Evolutionary conservation across 495 filamentous ascomycete genomes (phyloP).

Genomic region (Talaromyces borbonicus): DNA sequence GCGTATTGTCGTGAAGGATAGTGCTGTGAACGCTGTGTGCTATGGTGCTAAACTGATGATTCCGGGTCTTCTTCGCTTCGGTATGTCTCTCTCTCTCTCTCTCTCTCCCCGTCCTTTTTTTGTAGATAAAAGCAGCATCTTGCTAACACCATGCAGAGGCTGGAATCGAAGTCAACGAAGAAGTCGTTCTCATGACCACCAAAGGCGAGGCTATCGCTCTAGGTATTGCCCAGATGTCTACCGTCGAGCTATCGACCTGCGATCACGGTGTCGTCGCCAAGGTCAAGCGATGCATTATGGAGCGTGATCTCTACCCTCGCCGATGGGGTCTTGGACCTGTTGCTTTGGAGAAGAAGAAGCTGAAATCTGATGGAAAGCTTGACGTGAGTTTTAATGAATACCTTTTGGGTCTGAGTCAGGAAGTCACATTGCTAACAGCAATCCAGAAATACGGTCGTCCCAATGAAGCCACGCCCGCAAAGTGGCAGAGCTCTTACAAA

Average conservation of each 20-base stretch:
- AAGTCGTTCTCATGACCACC: constrained; percentile 94
- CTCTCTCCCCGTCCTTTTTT: too few relatives aligned
- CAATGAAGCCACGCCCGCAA: constrained; percentile 83
- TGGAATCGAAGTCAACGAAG: constrained; percentile 79
- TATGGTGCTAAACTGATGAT: constrained; percentile 98
- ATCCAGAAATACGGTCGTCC: constrained; percentile 77
- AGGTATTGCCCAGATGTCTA: constrained; percentile 91
- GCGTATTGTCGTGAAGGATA: constrained; percentile 95
- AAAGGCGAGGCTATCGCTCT: constrained; percentile 97
- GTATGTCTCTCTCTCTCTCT: constrained; percentile 29
- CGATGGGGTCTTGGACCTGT: constrained; percentile 91
- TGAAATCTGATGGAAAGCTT: constrained; percentile 94
- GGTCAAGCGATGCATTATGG: constrained; percentile 98
- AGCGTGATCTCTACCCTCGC: constrained; percentile 90
- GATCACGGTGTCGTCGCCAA: constrained; percentile 96
- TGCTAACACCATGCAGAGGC: constrained; percentile 46
- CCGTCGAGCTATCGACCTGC: constrained; percentile 81
- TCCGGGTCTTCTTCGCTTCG: constrained; percentile 83
- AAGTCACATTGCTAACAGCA: constrained; percentile 4
- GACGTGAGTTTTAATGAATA: constrained; percentile 51
- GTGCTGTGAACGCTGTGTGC: constrained; percentile 89
- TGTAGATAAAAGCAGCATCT: too few relatives aligned
- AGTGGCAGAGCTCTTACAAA: constrained; percentile 84
- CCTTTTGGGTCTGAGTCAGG: background rate
- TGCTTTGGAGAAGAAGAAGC: constrained; percentile 94